Evolutionary conservation across 495 filamentous ascomycete genomes (phyloP).

Genomic region (Daldinia bambusicola): DNA sequence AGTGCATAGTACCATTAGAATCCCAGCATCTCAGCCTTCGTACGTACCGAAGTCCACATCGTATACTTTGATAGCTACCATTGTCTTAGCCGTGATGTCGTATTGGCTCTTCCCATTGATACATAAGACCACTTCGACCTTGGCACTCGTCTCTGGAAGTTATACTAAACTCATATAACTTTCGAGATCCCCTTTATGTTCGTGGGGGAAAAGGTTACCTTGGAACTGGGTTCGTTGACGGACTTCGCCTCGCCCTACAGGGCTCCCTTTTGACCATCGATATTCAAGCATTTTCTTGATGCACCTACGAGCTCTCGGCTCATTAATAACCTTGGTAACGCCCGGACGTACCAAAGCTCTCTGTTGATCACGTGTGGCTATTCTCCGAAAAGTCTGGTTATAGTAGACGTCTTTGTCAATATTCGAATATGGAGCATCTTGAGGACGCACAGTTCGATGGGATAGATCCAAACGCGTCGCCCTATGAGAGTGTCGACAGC

Average conservation of each 20-base stretch:
- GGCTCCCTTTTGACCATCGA: slow-evolving; percentile 19
- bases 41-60: slow-evolving; percentile 32
- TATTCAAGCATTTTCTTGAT: slow-evolving; percentile 11
- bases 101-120: slow-evolving; percentile 28
- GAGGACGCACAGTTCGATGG: slow-evolving; percentile 46
- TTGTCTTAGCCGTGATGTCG: slow-evolving; percentile 29
- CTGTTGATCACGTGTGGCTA: slow-evolving; percentile 24
- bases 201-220: slow-evolving; percentile 32
- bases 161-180: slow-evolving; percentile 36
- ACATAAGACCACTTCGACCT: slow-evolving; percentile 31
- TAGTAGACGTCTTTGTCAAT: slow-evolving; percentile 5
- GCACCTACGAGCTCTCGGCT: slow-evolving; percentile 1
- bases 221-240: slow-evolving; percentile 30
- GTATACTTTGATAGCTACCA: slow-evolving; percentile 25
- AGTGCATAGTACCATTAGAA: slow-evolving; percentile 22
- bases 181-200: slow-evolving; percentile 29
- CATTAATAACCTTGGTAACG: slow-evolving; percentile 3
- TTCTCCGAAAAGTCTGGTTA: slow-evolving; percentile 6
- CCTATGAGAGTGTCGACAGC: slow-evolving; percentile 53
- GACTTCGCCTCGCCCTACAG: slow-evolving; percentile 34
- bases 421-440: slow-evolving; percentile 37
- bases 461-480: slow-evolving; percentile 54
- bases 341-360: background rate
- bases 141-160: slow-evolving; percentile 23
- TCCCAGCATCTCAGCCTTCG: slow-evolving; percentile 15